Conservation (phyloP, 1,284 basidiomycete genomes). For the Athelia psychrophila region DNA sequence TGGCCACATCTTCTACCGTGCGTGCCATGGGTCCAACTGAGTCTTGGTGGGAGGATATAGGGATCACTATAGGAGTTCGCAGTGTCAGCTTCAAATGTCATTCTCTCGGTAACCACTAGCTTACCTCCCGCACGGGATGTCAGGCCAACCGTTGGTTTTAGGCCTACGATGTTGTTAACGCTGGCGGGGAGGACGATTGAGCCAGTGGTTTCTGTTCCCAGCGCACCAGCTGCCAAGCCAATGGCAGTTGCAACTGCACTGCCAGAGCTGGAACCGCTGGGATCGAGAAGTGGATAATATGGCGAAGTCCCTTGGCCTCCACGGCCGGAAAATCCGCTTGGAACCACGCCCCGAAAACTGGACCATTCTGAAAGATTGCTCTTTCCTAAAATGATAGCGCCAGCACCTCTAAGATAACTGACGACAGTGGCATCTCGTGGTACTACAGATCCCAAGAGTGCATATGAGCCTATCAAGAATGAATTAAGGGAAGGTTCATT, state of each 20-base stretch:
- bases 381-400: slow-evolving; percentile 71
- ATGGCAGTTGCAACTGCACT: slow-evolving; percentile 61
- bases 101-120: too few species aligned
- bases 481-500: neutral
- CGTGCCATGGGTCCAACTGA: slow-evolving; percentile 62
- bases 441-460: slow-evolving; percentile 53
- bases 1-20: slow-evolving; percentile 56
- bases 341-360: slow-evolving; percentile 51
- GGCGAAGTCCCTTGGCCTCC: slow-evolving; percentile 62
- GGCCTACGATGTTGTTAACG: slow-evolving; percentile 53
- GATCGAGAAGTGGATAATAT: slow-evolving; percentile 58
- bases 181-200: slow-evolving; percentile 55
- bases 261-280: slow-evolving; percentile 66
- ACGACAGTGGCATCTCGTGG: slow-evolving; percentile 63
- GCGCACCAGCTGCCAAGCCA: slow-evolving; percentile 54
- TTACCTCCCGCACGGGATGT: slow-evolving; percentile 62
- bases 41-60: slow-evolving; percentile 62
- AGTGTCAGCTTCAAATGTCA: too few species aligned
- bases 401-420: slow-evolving; percentile 56
- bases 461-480: slow-evolving; percentile 47
- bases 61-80: slow-evolving; percentile 40
- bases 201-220: slow-evolving; percentile 68
- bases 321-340: slow-evolving; percentile 65
- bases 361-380: slow-evolving; percentile 65
- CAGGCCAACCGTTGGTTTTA: slow-evolving; percentile 61